A percentile compares a stretch with the other conserved stretches of the same genome.
These are phyloP conservation scores for Pharus latifolius DNA, from an alignment of 176 grass and related monocot genomes.

Conservation along the genomic window DNA sequence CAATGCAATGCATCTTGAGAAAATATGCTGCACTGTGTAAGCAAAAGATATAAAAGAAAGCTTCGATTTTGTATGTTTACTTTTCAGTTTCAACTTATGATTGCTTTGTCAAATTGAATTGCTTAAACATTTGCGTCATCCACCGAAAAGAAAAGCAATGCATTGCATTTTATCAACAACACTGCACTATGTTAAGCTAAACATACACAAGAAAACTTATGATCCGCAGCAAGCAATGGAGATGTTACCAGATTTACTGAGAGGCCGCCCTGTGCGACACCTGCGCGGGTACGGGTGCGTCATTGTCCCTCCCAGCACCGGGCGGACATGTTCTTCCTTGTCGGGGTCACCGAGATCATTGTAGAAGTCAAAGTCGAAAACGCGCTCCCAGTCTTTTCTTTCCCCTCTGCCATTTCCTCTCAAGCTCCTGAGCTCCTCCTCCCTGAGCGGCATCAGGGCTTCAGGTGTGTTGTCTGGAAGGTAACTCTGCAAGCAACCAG, in stretches of 20 bases:
- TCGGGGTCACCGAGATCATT: constrained; percentile 79
- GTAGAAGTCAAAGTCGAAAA: constrained; percentile 81
- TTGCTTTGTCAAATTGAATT: too few relatives aligned
- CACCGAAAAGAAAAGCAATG: too few relatives aligned
- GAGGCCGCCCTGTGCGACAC: constrained; percentile 58
- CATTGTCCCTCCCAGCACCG: constrained; percentile 51
- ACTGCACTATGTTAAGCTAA: too few relatives aligned
- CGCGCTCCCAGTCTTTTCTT: constrained; percentile 65
- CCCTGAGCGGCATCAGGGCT: constrained; percentile 37
- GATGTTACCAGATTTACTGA: constrained; percentile 14
- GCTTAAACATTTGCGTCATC: too few relatives aligned
- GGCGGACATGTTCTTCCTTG: constrained; percentile 37
- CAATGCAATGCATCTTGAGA: too few relatives aligned
- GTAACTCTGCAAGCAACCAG: constrained; percentile 34
- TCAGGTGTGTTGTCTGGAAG: constrained; percentile 57
- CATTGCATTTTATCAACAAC: too few relatives aligned
- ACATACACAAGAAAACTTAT: too few relatives aligned
- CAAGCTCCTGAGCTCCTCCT: constrained; percentile 58
- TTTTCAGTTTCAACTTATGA: too few relatives aligned
- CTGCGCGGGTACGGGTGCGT: constrained; percentile 66
- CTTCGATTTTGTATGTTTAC: too few relatives aligned
- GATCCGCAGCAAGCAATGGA: too few relatives aligned
- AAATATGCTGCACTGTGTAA: too few relatives aligned
- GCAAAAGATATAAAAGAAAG: too few relatives aligned
- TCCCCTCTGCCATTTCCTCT: constrained; percentile 60